Conservation (phyloP, 805 yeast species). For the Wickerhamomyces bovis region DNA sequence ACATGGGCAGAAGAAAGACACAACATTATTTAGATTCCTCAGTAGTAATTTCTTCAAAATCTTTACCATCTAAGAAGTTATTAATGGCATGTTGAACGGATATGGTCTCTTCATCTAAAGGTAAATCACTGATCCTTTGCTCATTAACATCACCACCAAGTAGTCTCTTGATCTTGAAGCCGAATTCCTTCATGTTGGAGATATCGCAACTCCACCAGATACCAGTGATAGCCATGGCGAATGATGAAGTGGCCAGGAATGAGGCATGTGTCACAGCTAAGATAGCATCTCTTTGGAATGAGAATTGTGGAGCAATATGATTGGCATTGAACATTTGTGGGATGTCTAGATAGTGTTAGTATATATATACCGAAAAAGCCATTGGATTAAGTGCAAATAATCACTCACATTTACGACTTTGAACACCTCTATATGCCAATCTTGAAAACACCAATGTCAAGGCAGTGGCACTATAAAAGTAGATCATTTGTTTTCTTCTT, state of each 20-base stretch:
- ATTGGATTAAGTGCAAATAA: background rate
- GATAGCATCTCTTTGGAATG: constrained; percentile 76
- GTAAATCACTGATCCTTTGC: constrained; percentile 34
- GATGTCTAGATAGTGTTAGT: constrained; percentile 31
- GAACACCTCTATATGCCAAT: constrained; percentile 68
- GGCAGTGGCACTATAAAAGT: constrained; percentile 68
- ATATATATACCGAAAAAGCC: constrained; percentile 3
- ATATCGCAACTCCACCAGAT: constrained; percentile 78
- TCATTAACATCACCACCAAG: constrained; percentile 68
- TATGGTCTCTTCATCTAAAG: constrained; percentile 55
- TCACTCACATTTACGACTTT: constrained; percentile 51
- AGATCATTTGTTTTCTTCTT: constrained; percentile 63
- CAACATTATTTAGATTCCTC: background rate
- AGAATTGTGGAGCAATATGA: constrained; percentile 79
- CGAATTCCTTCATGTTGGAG: constrained; percentile 62
- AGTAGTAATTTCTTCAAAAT: constrained; percentile 6
- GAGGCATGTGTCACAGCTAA: constrained; percentile 82
- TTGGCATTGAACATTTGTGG: constrained; percentile 81
- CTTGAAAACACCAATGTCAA: constrained; percentile 67
- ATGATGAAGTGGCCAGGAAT: constrained; percentile 61
- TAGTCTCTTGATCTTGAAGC: constrained; percentile 53
- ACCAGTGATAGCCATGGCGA: constrained; percentile 69
- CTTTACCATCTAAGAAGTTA: constrained; percentile 42
- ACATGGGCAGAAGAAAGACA: too few species aligned
- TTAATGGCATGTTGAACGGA: constrained; percentile 51